Percentiles rank a stretch among this genome's conserved stretches.
These are phyloP conservation scores for Rhynchospora tenuis DNA, from an alignment of 176 grass and related monocot genomes.

Conservation along the genomic window DNA sequence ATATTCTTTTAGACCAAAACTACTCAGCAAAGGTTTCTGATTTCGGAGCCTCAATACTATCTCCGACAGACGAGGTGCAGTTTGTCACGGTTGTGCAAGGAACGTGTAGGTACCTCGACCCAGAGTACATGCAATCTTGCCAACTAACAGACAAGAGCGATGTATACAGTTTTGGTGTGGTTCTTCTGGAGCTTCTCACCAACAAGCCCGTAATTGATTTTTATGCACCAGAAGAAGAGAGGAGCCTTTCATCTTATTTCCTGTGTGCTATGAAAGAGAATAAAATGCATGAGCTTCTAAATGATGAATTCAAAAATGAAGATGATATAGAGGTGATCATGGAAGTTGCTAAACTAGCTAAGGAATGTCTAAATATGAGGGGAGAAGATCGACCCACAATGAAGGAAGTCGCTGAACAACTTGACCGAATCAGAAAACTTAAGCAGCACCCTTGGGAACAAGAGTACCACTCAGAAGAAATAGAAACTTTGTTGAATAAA, in stretches of 20 bases:
- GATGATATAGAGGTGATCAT: not conserved
- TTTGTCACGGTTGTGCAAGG: no score
- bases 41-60: slow-evolving; percentile 8
- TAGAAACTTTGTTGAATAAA: no score
- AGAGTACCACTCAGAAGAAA: no score
- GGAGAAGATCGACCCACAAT: not conserved
- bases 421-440: no score
- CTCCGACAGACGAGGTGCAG: not conserved
- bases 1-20: slow-evolving; percentile 19
- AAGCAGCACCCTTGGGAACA: no score
- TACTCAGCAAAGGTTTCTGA: slow-evolving; percentile 19
- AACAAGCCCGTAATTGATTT: slow-evolving; percentile 19
- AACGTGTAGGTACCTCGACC: no score
- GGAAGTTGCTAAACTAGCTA: slow-evolving; percentile 1
- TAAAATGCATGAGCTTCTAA: no score
- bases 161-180: no score
- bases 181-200: slow-evolving; percentile 12
- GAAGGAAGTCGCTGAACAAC: not conserved
- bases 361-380: no score
- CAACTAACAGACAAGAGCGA: no score
- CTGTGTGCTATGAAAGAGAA: slow-evolving; percentile 16
- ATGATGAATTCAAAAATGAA: slow-evolving; percentile 13
- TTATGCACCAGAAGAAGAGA: not conserved
- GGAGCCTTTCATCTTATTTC: slow-evolving; percentile 23
- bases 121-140: no score